phyloP scores from a whole-genome alignment of 139 green algal species.

The Chlamydomonas urium region DNA sequence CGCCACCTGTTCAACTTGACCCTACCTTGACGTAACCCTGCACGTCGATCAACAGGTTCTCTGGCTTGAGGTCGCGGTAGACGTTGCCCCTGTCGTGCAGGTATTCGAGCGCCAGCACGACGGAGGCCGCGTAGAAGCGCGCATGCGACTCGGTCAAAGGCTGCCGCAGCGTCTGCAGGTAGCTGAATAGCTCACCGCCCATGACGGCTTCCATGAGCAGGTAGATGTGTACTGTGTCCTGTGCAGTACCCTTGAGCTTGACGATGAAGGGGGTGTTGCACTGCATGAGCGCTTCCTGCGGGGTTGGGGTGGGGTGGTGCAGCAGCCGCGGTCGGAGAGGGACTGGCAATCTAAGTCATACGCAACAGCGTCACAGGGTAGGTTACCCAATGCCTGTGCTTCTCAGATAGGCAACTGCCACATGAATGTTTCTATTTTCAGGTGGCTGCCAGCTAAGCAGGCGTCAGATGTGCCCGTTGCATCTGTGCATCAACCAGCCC shows the following conservation, averaged over 20 bases:
- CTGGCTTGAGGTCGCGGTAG: conserved; percentile 69
- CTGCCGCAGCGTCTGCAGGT: conserved; percentile 65
- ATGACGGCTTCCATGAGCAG: conserved; percentile 88
- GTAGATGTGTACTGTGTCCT: conserved; percentile 68
- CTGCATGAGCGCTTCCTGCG: conserved; percentile 1
- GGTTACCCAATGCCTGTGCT: too few species aligned
- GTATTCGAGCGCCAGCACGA: conserved; percentile 81
- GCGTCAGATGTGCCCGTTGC: too few species aligned
- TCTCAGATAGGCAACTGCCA: too few species aligned
- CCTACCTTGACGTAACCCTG: conserved; percentile 25
- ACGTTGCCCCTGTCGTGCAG: conserved; percentile 73
- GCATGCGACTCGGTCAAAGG: conserved; percentile 70
- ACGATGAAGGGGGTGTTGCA: conserved; percentile 83
- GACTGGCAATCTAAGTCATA: too few species aligned
- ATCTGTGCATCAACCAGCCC: too few species aligned
- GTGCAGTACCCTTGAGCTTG: conserved; percentile 62
- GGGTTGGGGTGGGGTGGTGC: too few species aligned
- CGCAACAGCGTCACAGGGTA: too few species aligned
- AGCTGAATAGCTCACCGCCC: conserved; percentile 92
- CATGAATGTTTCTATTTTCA: too few species aligned
- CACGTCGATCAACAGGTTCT: conserved; percentile 77
- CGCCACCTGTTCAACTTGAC: too few species aligned
- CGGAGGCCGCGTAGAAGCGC: conserved; percentile 82
- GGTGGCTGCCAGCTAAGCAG: too few species aligned
- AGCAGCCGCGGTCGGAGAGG: too few species aligned